A percentile compares a stretch with the other conserved stretches of the same genome.
These are phyloP conservation scores for Penicillium sp. DNA, from an alignment of 2,329 filamentous ascomycete genomes.

Conservation along the genomic window DNA sequence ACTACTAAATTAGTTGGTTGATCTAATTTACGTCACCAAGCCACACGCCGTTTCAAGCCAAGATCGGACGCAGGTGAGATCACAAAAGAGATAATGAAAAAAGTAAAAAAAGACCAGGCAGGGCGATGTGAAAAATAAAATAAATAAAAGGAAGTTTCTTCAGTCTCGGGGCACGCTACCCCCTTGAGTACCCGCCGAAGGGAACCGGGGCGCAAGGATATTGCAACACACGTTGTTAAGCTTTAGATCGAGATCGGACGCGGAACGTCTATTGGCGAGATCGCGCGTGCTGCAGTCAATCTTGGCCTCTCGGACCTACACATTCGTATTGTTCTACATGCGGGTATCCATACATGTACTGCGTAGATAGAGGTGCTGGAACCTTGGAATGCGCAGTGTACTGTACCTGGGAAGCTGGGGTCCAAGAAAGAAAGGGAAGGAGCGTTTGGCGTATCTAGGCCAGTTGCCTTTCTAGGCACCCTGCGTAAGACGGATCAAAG, in stretches of 20 bases:
- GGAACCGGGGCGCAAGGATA: constrained; percentile 8
- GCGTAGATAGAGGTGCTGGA: too few species aligned
- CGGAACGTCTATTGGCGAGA: constrained; percentile 21
- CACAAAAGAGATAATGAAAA: constrained; percentile 1
- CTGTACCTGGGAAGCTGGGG: not conserved
- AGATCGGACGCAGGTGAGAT: constrained; percentile 5
- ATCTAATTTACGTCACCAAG: not conserved
- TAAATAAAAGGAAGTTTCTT: constrained; percentile 1
- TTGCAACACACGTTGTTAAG: constrained; percentile 18
- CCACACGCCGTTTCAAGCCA: constrained; percentile 6
- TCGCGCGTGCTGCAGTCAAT: constrained; percentile 11
- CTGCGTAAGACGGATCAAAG: constrained; percentile 13
- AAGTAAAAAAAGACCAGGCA: not conserved
- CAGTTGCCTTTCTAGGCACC: constrained; percentile 25
- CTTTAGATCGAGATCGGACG: constrained; percentile 27
- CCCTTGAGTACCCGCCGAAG: constrained; percentile 14
- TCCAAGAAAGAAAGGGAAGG: not conserved
- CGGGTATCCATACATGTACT: not conserved
- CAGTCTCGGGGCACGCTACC: constrained; percentile 15
- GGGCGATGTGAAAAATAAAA: not conserved
- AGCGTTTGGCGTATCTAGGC: not conserved
- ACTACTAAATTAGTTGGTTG: not conserved
- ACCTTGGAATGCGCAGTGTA: constrained; percentile 1
- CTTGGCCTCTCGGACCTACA: not conserved
- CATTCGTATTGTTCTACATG: not conserved